Percentiles rank a stretch among this genome's conserved stretches.
Evolutionary conservation across 495 filamentous ascomycete species (phyloP).

Genomic region (Gamarada debralockiae): DNA sequence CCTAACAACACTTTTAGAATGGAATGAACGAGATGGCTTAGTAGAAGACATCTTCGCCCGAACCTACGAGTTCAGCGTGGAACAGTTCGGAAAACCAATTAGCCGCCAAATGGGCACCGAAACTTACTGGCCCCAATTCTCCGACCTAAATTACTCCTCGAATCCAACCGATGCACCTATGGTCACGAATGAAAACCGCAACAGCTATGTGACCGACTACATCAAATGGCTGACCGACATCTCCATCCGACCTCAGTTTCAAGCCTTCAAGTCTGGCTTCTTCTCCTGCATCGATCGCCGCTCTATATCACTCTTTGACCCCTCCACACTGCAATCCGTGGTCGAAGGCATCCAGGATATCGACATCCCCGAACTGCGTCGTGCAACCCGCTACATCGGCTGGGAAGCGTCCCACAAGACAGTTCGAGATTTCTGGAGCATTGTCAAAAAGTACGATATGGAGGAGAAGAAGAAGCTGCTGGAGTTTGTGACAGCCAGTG

Average conservation of each 20-base stretch:
- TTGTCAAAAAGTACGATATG: conserved; percentile 65
- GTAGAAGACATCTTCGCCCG: conserved; percentile 77
- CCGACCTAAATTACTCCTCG: neutral
- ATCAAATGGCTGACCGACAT: conserved; percentile 78
- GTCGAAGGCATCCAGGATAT: conserved; percentile 81
- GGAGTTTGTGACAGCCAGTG: conserved; percentile 93
- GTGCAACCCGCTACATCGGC: conserved; percentile 71
- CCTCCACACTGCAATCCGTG: conserved; percentile 64
- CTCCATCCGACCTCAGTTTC: conserved; percentile 71
- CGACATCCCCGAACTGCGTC: conserved; percentile 65
- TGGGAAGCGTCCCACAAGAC: conserved; percentile 63
- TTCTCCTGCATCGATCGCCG: conserved; percentile 66
- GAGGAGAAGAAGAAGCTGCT: conserved; percentile 67
- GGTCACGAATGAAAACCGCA: conserved; percentile 74
- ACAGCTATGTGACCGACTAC: conserved; percentile 81
- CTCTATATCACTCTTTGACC: conserved; percentile 66
- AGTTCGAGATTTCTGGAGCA: conserved; percentile 78
- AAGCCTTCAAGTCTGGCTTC: conserved; percentile 82
- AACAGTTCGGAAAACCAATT: conserved; percentile 55
- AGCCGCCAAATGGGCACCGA: conserved; percentile 40
- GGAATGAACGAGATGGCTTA: conserved; percentile 67
- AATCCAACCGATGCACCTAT: conserved; percentile 45
- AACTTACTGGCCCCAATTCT: conserved; percentile 24
- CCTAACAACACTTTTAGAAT: conserved; percentile 64
- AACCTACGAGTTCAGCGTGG: conserved; percentile 81